Evolutionary conservation across 352 stramenopile genomes (phyloP), one percentile per base, ranked within the genome.

Genomic region (Phytopythium litorale): DNA sequence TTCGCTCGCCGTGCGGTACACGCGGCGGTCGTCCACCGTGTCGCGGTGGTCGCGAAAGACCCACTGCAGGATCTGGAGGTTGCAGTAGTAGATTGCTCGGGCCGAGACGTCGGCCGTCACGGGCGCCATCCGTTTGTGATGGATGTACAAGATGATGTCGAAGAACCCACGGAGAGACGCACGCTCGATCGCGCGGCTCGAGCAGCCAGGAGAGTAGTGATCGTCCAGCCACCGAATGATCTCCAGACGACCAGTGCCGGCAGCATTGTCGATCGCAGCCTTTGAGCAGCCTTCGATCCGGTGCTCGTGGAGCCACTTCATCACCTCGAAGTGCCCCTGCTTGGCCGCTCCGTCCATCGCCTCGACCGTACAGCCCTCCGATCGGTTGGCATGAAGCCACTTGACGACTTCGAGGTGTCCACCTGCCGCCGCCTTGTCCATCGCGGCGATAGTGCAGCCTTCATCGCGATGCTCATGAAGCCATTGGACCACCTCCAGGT

Each of bases 391-490:
- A 35, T 79, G 64, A 1, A 82, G 66, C 42, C 62, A 82, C 58
- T 75, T 21, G 54, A 82, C 64, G 23, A 77, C 60, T 0, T 66
- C 62, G 32, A 76, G 48, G 45, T 72, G 67, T 1, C 69, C 72
- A 37, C 54, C 28, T 8, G 30, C 28, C 4, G 56, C 62, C 0
- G 55, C 56, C 2, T 38, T 49, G 11, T 42, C 15, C 32, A 33
- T 50, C 0, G 45, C 28, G 23, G 28, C 23, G 1, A 1, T 30
- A 1, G 19, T 18, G 33, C n/a, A 33, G 1, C 25, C 25, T 28
- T 63, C 40, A n/a, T 23, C 42, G 21, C 52, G 25, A 45, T 58
- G 11, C n/a, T 46, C 35, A 19, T 58, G 52, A 4, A 58, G 33
- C 45, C 58, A 63, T 19, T 42, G 30, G 5, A 63, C 33, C 16